Base-by-base conservation (phyloP, 2,329 filamentous ascomycete genomes). In the Xylariaceae sp. region DNA sequence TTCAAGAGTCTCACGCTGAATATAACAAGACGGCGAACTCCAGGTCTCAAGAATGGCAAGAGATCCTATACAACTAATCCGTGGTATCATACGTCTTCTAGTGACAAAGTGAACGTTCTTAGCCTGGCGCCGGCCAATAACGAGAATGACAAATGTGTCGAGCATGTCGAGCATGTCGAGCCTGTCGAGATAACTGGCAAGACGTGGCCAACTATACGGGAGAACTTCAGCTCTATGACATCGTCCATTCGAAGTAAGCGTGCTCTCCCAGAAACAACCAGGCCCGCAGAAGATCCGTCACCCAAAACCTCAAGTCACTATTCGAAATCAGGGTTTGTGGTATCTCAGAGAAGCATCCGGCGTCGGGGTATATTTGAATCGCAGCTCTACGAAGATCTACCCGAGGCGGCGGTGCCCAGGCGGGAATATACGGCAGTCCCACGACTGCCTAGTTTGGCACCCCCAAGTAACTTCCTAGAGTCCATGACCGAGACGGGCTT, bases 221-320 rank as follows among this genome's bases (percentile, higher is more conserved):
- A 65, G 55, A 67, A 62, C 35, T 61, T 67, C 49, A 60, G 64
- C 41, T 67, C 66, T 44, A 61, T 68, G 59, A 61, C 67, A 1
- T 65, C 64, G 18, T 68, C 66, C 37, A 51, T 66, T 55, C 60
- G 63, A 53, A 60, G 52, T 4, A 57, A 61, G 13, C 59, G 58
- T n/a, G 37, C 47, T 18, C 66, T 65, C 5, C 11, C 53, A 37
- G 54, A 59, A 39, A 61, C 57, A 39, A 53, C 58, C 35, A 53
- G n/a, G 34, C 39, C 37, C 11, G 18, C 53, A 4, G 47, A 30
- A 37, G 57, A 61, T 37, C n/a, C 18, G 8, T 50, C 45, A 48
- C 35, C 11, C 55, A 57, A 50, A 37, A 39, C 55, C 41, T 45
- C 51, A 41, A 55, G 58, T 30, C 18, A 3, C 10, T 50, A 35